Evolutionary conservation across 345 rosid species (phyloP).

Genomic region (Brassica incana): DNA sequence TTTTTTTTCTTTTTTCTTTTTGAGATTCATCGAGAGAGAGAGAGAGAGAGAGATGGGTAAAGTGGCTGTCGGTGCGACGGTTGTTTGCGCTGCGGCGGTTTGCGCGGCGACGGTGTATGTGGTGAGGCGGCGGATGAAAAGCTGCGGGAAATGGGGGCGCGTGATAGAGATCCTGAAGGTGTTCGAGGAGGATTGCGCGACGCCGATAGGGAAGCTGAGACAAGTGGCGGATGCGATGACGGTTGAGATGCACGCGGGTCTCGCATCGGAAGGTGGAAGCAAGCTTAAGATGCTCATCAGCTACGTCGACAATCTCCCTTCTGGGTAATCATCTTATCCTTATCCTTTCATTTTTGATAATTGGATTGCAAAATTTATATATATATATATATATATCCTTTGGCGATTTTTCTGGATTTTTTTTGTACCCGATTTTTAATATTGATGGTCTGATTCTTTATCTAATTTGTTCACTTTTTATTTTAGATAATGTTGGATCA

Average conservation of each 20-base stretch:
- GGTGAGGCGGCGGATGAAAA: conserved; percentile 59
- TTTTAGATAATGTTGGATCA: too few species aligned
- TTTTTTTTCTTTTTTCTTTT: too few species aligned
- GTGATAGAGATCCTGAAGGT: conserved; percentile 72
- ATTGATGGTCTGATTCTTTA: not conserved
- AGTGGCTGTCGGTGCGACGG: conserved; percentile 52
- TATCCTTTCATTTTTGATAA: not conserved
- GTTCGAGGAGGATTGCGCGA: conserved; percentile 73
- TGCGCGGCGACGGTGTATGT: conserved; percentile 54
- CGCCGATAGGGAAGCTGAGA: conserved; percentile 62
- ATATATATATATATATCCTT: not conserved
- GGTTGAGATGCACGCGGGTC: conserved; percentile 99
- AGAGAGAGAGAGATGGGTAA: conserved; percentile 42
- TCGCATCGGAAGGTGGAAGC: conserved; percentile 95
- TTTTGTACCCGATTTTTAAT: not conserved
- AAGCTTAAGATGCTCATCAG: conserved; percentile 97
- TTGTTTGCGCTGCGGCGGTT: conserved; percentile 50
- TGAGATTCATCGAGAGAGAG: too few species aligned
- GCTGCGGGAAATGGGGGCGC: conserved; percentile 63
- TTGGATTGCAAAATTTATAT: not conserved
- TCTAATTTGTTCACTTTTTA: not conserved
- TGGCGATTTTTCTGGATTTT: not conserved
- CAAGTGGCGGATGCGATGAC: conserved; percentile 95
- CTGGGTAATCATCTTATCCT: conserved; percentile 51
- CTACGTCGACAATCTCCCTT: conserved; percentile 89